These are phyloP conservation scores for Termitomyces sp. DNA, from an alignment of 1,284 basidiomycete genomes.

Conservation along the genomic window DNA sequence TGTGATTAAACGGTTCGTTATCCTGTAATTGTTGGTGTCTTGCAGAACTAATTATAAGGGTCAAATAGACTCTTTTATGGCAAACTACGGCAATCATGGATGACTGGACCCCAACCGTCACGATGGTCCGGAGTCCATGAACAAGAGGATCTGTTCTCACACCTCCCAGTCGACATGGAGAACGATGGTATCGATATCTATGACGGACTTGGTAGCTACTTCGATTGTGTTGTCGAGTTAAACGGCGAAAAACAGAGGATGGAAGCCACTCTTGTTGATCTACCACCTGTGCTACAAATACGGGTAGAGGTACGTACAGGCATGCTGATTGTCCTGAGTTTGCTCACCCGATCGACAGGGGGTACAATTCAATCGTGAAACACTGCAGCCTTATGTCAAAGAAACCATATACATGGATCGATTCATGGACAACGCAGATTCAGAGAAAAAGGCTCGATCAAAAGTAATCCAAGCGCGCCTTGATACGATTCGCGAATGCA, in stretches of 20 bases:
- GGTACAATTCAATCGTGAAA: conserved; percentile 94
- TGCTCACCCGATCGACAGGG: conserved; percentile 45
- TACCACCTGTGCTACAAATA: conserved; percentile 91
- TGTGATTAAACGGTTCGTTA: conserved; percentile 71
- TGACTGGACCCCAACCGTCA: conserved; percentile 45
- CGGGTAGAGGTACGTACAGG: conserved; percentile 74
- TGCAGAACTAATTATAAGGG: not conserved
- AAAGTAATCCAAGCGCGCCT: conserved; percentile 69
- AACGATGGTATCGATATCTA: conserved; percentile 88
- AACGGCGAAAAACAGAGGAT: conserved; percentile 84
- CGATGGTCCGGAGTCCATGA: conserved; percentile 68
- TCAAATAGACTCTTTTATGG: conserved; percentile 78
- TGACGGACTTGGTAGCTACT: conserved; percentile 90
- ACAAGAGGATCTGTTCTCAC: conserved; percentile 90
- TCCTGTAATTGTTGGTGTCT: not conserved
- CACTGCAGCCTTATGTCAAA: conserved; percentile 83
- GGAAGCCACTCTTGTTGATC: conserved; percentile 81
- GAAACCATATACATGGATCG: conserved; percentile 90
- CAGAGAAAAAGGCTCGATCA: conserved; percentile 63
- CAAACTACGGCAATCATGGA: conserved; percentile 72
- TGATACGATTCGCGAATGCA: conserved; percentile 55
- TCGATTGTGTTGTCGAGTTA: conserved; percentile 87
- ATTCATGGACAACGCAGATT: conserved; percentile 77
- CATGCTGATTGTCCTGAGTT: not conserved
- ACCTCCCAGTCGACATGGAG: conserved; percentile 89